Base-by-base conservation (phyloP, 116 monocot species). In the Phalaenopsis hybrid region DNA sequence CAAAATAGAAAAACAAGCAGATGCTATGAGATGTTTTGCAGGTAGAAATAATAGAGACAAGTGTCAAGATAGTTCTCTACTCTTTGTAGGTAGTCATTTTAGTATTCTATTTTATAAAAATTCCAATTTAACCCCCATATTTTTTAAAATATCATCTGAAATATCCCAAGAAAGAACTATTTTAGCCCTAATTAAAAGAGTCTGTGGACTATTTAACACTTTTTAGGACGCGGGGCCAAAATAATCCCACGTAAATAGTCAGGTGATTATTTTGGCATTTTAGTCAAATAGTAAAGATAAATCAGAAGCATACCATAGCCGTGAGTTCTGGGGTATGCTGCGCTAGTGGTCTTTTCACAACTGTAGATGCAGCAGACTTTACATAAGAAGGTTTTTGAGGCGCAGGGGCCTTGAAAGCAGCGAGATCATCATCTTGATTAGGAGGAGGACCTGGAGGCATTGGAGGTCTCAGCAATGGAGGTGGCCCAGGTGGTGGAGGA, bases 261-360 rank as follows among this genome's bases (percentile, higher is more conserved):
- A 41, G 41, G 41, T 41, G 41, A 41, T 41, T 41, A 41, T 41
- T 41, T 41, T 41, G 41, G 41, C 41, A 41, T 41, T 41, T 41
- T 41, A 41, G 2, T 41, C 41, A 41, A 41, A 41, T 15, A 58
- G 58, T 15, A 58, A 58, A 58, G 58, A 69, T 17, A 69, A 73
- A 21, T 73, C 72, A 43, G n/a, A 44, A 45, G 46, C 92, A 77
- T 82, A 97, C 99, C 99, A 99, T 99, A 81, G 99, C 84, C 21
- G 99, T 99, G 44, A 99, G 87, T 78, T 95, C 99, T 25, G 93
- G 93, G 44, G 88, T 99, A 85, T 99, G 95, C 80, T 99, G 99
- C 52, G 99, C 99, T 48, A 99, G 81, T 31, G 99, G 99, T 79
- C 95, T 90, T 84, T 99, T 99, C 11, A 99, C 95, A 75, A 99